Percentiles rank a stretch among this genome's conserved stretches.
These are phyloP conservation scores for Kuraishia piskuri DNA, from an alignment of 805 yeast genomes.

Conservation along the genomic window DNA sequence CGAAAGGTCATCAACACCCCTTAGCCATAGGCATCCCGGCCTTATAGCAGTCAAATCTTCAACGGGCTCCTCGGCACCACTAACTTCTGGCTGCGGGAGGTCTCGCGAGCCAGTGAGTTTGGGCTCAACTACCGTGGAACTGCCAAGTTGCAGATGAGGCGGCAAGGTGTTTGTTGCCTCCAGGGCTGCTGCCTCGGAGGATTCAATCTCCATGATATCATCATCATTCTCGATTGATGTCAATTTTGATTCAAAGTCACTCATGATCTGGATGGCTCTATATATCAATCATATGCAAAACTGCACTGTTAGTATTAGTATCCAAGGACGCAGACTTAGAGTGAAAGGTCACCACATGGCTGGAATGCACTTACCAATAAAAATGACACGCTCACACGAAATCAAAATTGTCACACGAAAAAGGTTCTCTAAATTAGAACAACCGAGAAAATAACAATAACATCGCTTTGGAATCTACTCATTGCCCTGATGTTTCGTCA, in stretches of 20 bases:
- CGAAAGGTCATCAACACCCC: slow-evolving; percentile 58
- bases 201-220: neutral
- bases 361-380: too few species aligned
- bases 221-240: neutral
- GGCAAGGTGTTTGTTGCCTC: neutral
- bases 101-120: neutral
- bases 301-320: too few species aligned
- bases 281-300: too few species aligned
- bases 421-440: too few species aligned
- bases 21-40: slow-evolving; percentile 13
- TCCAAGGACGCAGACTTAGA: too few species aligned
- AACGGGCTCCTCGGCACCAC: neutral
- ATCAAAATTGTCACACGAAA: too few species aligned
- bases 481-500: too few species aligned
- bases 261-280: neutral
- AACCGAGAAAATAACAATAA: too few species aligned
- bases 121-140: neutral
- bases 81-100: neutral
- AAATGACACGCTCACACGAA: too few species aligned
- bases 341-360: too few species aligned
- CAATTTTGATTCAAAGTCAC: slow-evolving; percentile 2
- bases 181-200: neutral
- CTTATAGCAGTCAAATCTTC: neutral
- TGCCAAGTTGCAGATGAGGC: neutral
- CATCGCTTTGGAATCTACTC: too few species aligned